Percentiles rank a stretch among this genome's conserved stretches.
These are phyloP conservation scores for Hanseniaspora guilliermondii DNA, from an alignment of 805 yeast species.

Conservation along the genomic window DNA sequence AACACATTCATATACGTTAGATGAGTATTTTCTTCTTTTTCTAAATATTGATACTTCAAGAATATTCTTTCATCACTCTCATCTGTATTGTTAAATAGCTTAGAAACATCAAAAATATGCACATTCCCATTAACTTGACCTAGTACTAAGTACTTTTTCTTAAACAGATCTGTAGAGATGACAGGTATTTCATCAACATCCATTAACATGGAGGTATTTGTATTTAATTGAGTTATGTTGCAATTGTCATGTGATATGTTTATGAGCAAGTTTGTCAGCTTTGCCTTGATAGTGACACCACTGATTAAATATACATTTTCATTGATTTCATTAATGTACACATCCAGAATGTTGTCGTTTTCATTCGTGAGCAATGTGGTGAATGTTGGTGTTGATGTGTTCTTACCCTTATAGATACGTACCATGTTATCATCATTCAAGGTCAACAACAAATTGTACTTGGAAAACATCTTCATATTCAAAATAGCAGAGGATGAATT, in stretches of 20 bases:
- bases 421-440: constrained; percentile 67
- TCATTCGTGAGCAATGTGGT: background rate
- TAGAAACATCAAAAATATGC: constrained; percentile 2
- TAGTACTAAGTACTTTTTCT: background rate
- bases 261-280: background rate
- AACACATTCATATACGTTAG: constrained; percentile 3
- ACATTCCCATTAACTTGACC: constrained; percentile 8
- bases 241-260: background rate
- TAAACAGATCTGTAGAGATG: background rate
- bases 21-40: background rate
- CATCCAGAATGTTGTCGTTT: constrained; percentile 1
- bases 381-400: background rate
- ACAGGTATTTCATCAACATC: constrained; percentile 5
- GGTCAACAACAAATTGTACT: constrained; percentile 44
- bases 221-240: background rate
- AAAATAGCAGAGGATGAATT: background rate
- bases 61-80: background rate
- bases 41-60: background rate
- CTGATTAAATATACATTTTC: constrained; percentile 1
- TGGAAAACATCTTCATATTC: constrained; percentile 7
- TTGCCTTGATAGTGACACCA: background rate
- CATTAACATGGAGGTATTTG: background rate
- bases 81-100: background rate
- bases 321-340: background rate
- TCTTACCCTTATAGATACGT: constrained; percentile 57